Base-by-base conservation (phyloP, 352 stramenopile genomes). In the Globisporangium solare region DNA sequence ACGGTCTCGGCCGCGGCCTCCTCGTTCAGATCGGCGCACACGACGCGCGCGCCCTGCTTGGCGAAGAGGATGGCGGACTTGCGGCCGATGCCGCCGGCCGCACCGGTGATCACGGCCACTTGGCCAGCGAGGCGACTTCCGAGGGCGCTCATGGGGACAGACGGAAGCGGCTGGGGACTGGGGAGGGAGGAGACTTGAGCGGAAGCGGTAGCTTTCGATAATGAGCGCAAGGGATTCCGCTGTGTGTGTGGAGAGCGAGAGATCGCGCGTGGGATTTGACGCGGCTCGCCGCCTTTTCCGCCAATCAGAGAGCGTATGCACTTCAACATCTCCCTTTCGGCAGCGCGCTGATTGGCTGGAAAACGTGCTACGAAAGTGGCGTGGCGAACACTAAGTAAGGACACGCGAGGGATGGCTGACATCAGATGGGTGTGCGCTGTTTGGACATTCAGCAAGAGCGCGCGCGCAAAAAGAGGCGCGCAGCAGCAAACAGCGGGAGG, bases 61-160 rank as follows among this genome's bases (percentile, higher is more conserved):
- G 85, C 85, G 57, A 94, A 93, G 58, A 93, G 76, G 50, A 93
- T 72, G 21, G 85, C 81, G 17, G 79, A 84, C 60, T 88, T 91
- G 67, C 85, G 79, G 46, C 85, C 85, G 48, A 94, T 93, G 64
- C 85, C 85, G 20, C 79, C 83, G 15, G 71, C 85, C n/a, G 83
- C 83, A 53, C 85, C 85, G 18, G 85, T 94, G 64, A 94, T 84
- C 31, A 94, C 77, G 45, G 81, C 83, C 59, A 94, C 83, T 68
- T 89, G 79, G 54, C 79, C 79, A 1, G 71, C 71, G 18, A 94
- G 61, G 54, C 82, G 74, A 59, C 63, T 77, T 56, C 76, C 75
- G 40, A 86, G 58, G 17, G 73, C 71, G 61, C 67, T 86, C 73
- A 84, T 86, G 22, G 0, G 63, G 48, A 6, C 52, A 40, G 24